A percentile compares a stretch with the other conserved stretches of the same genome.
These are phyloP conservation scores for Penicillium janthinellum DNA, from an alignment of 2,329 filamentous ascomycete genomes.

Conservation along the genomic window DNA sequence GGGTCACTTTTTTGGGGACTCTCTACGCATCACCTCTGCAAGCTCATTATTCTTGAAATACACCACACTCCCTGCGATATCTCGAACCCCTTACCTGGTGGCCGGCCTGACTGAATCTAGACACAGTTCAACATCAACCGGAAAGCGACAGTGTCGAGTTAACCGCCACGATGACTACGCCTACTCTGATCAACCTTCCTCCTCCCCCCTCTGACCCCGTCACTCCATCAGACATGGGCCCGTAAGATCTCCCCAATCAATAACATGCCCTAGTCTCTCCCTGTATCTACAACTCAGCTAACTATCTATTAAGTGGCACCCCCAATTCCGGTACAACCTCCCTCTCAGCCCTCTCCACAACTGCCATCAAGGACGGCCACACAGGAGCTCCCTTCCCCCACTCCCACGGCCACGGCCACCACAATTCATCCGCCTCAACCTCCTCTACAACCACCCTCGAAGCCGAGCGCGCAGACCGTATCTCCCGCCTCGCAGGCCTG, in stretches of 20 bases:
- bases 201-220: slow-evolving; percentile 79
- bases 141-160: not conserved
- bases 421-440: slow-evolving; percentile 58
- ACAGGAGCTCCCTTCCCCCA: slow-evolving; percentile 73
- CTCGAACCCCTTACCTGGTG: not conserved
- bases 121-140: not conserved
- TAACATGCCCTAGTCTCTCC: slow-evolving; percentile 10
- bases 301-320: slow-evolving; percentile 67
- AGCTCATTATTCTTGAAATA: not conserved
- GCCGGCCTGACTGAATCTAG: not conserved
- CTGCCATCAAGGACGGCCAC: slow-evolving; percentile 94
- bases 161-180: slow-evolving; percentile 45
- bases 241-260: slow-evolving; percentile 59
- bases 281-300: slow-evolving; percentile 2
- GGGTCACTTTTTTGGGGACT: not conserved
- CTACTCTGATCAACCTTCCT: slow-evolving; percentile 80
- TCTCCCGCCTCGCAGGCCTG: slow-evolving; percentile 89
- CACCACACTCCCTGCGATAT: not conserved
- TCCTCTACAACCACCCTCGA: slow-evolving; percentile 75
- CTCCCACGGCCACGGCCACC: slow-evolving; percentile 51
- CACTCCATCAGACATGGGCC: slow-evolving; percentile 80
- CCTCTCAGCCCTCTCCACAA: slow-evolving; percentile 87
- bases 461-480: slow-evolving; percentile 90
- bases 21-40: not conserved
- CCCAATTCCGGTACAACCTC: slow-evolving; percentile 91